Percentiles rank a stretch among this genome's conserved stretches.
Evolutionary conservation across 768 basidiomycete species (phyloP).

Genomic region (Suillus decipiens): DNA sequence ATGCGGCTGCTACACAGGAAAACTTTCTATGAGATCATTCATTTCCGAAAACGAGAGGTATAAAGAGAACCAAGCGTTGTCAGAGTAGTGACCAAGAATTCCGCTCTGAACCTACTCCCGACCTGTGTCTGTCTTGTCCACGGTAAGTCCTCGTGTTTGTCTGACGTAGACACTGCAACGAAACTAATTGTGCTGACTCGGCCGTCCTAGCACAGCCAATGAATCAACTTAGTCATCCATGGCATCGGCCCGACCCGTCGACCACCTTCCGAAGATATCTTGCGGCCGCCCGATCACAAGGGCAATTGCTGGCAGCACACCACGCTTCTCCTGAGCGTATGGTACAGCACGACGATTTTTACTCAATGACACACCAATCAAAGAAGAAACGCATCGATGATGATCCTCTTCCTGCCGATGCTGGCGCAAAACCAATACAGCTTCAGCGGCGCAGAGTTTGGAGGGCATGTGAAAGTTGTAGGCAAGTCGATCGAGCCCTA

Average conservation of each 20-base stretch:
- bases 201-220: slow-evolving; percentile 16
- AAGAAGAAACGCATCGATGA: slow-evolving; percentile 83
- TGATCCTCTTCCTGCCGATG: slow-evolving; percentile 48
- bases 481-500: slow-evolving; percentile 45
- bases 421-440: slow-evolving; percentile 69
- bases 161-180: not conserved
- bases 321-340: slow-evolving; percentile 22
- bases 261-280: slow-evolving; percentile 35
- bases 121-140: slow-evolving; percentile 2
- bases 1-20: slow-evolving; percentile 29
- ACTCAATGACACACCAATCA: slow-evolving; percentile 52
- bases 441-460: slow-evolving; percentile 81
- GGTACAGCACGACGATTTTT: slow-evolving; percentile 45
- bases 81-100: slow-evolving; percentile 8
- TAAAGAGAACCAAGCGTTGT: slow-evolving; percentile 1
- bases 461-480: slow-evolving; percentile 89
- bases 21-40: slow-evolving; percentile 31
- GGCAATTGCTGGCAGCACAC: slow-evolving; percentile 23
- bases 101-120: not conserved
- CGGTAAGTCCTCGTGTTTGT: slow-evolving; percentile 6
- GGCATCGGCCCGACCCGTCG: slow-evolving; percentile 39
- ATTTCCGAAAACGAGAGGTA: slow-evolving; percentile 31
- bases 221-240: slow-evolving; percentile 36
- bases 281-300: slow-evolving; percentile 22
- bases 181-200: not conserved